Base-by-base conservation (phyloP, 306 rosid species). In the Quercus aquifolioides region DNA sequence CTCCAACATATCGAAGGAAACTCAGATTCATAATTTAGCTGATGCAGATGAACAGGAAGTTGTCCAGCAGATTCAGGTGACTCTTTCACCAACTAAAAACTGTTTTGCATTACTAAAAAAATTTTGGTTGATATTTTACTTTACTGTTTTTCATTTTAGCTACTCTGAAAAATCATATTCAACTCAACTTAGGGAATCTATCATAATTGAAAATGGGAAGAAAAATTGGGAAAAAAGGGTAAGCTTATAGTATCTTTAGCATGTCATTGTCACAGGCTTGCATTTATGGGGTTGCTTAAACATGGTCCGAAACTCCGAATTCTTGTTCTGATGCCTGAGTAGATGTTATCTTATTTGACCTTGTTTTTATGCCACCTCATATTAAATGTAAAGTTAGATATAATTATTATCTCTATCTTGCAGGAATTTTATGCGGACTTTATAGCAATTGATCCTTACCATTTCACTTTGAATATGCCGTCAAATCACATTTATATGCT, bases 1-100 rank as follows among this genome's bases (percentile, higher is more conserved):
- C 96, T 92, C 99, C 94, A 95, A 93, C 92, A 82, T 95, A 79
- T 76, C 91, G 97, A 93, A 91, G 96, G 97, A 95, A 83, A 86
- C 92, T 78, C 97, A 95, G 82, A 91, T 95, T 89, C 98, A 91
- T 76, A 51, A 83, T 43, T 87, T 95, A 81, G 99, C 98, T 67
- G 99, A 95, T 80, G 88, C 98, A 43, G 98, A 95, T 82, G 99
- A 90, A 77, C 98, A 89, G 81, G 98, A 95, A 89, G 90, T 85
- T 85, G 99, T 95, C 63, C 99, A 88, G 84, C 98, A 93, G 81
- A 94, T 95, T 83, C 93, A 91, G 98, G 99, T 95, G 79, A 78
- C 74, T 78, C 51, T 80, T 81, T 56, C 46, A 56, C 57, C 55
- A 2, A 25, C 54, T 51, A 23, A 19, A 23, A 31, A 31, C 57